Percentiles rank a stretch among this genome's conserved stretches.
Evolutionary conservation across 2,329 filamentous ascomycete genomes (phyloP).

Genomic region (Periconia sp.): DNA sequence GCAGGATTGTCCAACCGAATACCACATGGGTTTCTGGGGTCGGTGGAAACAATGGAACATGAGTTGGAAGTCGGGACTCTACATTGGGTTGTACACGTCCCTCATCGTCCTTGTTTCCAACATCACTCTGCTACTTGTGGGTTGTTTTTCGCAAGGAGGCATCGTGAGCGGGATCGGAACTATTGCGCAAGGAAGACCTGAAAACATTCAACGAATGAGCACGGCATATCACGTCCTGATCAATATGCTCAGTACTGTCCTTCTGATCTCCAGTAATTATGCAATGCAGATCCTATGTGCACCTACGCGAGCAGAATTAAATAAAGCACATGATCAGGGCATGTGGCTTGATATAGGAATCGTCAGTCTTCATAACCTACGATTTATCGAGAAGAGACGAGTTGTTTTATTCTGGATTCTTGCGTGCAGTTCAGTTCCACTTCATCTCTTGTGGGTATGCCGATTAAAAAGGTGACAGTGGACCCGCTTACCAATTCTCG

Average conservation of each 20-base stretch:
- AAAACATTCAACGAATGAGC: constrained; percentile 8
- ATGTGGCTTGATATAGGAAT: constrained; percentile 51
- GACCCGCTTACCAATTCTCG: not conserved
- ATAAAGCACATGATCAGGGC: constrained; percentile 26
- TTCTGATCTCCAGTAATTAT: constrained; percentile 23
- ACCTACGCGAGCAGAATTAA: constrained; percentile 15
- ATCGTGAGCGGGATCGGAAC: too few relatives aligned
- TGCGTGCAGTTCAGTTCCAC: constrained; percentile 30
- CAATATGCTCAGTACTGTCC: constrained; percentile 49
- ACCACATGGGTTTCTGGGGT: too few relatives aligned
- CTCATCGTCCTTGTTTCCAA: too few relatives aligned
- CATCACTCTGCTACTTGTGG: too few relatives aligned
- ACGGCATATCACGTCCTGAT: constrained; percentile 53
- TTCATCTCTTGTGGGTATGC: constrained; percentile 40
- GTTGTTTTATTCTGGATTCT: constrained; percentile 2
- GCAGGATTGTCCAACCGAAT: too few relatives aligned
- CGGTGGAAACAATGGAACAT: too few relatives aligned
- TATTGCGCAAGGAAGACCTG: too few relatives aligned
- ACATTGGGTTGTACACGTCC: too few relatives aligned
- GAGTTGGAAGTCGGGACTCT: too few relatives aligned
- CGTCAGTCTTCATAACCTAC: constrained; percentile 48
- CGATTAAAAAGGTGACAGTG: not conserved
- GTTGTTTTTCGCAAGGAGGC: too few relatives aligned
- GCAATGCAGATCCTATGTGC: constrained; percentile 25
- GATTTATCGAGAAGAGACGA: not conserved